Percentiles rank a stretch among this genome's conserved stretches.
phyloP scores from a whole-genome alignment of 2,329 filamentous ascomycete genomes.

The Nigrospora osmanthi region DNA sequence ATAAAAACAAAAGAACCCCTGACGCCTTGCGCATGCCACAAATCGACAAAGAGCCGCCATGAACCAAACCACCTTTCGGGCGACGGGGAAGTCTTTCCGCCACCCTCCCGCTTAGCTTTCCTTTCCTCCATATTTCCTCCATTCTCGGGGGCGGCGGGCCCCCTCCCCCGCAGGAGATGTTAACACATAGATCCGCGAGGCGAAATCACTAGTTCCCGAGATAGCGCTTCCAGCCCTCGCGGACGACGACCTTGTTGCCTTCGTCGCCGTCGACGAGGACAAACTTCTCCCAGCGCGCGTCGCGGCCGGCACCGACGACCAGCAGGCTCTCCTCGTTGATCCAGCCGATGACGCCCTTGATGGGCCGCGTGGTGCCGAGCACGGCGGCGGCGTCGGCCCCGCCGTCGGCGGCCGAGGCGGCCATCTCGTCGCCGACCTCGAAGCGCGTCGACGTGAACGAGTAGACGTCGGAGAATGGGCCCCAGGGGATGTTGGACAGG shows the following conservation, averaged over 20 bases:
- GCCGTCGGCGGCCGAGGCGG: slow-evolving; percentile 33
- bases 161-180: too few species aligned
- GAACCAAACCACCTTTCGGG: not conserved
- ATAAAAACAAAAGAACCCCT: not conserved
- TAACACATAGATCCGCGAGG: too few species aligned
- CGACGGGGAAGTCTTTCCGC: not conserved
- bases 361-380: slow-evolving; percentile 48
- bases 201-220: slow-evolving; percentile 27
- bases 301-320: slow-evolving; percentile 70
- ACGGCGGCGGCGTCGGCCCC: slow-evolving; percentile 37
- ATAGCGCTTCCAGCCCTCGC: slow-evolving; percentile 80
- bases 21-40: slow-evolving; percentile 2
- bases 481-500: slow-evolving; percentile 71
- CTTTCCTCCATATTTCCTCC: not conserved
- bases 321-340: slow-evolving; percentile 64
- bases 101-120: not conserved
- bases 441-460: slow-evolving; percentile 77
- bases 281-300: slow-evolving; percentile 86
- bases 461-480: slow-evolving; percentile 88
- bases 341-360: slow-evolving; percentile 85
- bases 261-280: slow-evolving; percentile 60
- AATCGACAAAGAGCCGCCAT: not conserved
- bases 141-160: too few species aligned
- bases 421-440: slow-evolving; percentile 67
- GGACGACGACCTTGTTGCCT: slow-evolving; percentile 56